phyloP scores from a whole-genome alignment of 2,329 filamentous ascomycete species.

The Coniochaeta hoffmannii region DNA sequence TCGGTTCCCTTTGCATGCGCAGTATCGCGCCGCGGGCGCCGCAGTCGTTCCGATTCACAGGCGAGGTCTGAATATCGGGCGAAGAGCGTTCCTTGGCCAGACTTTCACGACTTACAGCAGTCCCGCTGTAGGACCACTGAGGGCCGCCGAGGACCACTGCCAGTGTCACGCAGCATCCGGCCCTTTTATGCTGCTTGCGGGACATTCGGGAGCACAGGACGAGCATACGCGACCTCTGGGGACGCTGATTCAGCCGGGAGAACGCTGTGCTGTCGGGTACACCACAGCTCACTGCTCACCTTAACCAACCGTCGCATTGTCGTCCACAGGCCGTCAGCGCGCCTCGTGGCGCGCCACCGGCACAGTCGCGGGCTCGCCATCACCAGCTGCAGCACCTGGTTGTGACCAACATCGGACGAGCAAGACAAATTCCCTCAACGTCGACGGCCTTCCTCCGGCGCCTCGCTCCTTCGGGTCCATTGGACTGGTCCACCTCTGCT shows the following conservation, averaged over 20 bases:
- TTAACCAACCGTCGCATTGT: constrained; percentile 15
- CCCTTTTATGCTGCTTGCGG: not conserved
- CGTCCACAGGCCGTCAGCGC: constrained; percentile 14
- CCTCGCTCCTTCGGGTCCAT: constrained; percentile 7
- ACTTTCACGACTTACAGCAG: not conserved
- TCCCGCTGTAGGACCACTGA: not conserved
- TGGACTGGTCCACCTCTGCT: constrained; percentile 21
- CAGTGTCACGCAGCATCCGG: constrained; percentile 1
- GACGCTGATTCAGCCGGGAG: not conserved
- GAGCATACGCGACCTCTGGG: not conserved
- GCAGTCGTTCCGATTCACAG: not conserved
- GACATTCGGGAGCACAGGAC: not conserved
- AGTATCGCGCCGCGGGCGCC: not conserved
- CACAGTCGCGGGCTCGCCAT: constrained; percentile 9
- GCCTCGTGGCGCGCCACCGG: constrained; percentile 20
- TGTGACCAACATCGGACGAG: constrained; percentile 4
- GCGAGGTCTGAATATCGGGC: not conserved
- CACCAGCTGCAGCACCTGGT: constrained; percentile 11
- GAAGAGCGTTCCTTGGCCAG: not conserved
- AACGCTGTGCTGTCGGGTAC: not conserved
- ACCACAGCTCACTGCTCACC: not conserved
- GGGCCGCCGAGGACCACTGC: not conserved
- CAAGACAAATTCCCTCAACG: constrained; percentile 9
- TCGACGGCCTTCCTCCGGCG: constrained; percentile 6
- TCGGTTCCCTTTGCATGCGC: not conserved